Percentiles rank a stretch among this genome's conserved stretches.
Evolutionary conservation across 2,329 filamentous ascomycete genomes (phyloP).

Genomic region (Colletotrichum sublineola): DNA sequence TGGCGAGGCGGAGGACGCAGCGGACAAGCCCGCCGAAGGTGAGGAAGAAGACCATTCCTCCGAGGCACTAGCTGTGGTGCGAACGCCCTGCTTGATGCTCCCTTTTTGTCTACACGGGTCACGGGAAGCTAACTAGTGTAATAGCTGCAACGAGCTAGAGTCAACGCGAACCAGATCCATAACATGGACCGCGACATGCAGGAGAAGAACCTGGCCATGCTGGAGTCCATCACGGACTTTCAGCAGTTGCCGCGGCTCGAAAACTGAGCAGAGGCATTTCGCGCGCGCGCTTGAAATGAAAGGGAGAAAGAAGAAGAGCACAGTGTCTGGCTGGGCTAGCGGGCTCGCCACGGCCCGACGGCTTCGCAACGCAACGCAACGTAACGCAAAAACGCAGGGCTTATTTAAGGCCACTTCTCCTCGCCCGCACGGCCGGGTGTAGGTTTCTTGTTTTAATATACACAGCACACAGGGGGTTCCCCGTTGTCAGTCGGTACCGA

Average conservation of each 20-base stretch:
- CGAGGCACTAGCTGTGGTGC: slow-evolving; percentile 76
- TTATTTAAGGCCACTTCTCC: slow-evolving; percentile 36
- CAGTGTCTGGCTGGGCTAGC: slow-evolving; percentile 26
- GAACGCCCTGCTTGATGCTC: slow-evolving; percentile 63
- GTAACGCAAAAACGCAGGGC: slow-evolving; percentile 7
- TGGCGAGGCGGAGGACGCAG: slow-evolving; percentile 51
- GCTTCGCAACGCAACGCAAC: background rate
- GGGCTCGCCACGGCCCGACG: slow-evolving; percentile 29
- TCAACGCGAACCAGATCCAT: slow-evolving; percentile 64
- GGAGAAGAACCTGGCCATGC: slow-evolving; percentile 62
- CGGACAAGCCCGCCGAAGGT: slow-evolving; percentile 62
- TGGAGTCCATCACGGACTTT: slow-evolving; percentile 45
- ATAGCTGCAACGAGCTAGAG: slow-evolving; percentile 47
- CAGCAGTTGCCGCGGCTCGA: slow-evolving; percentile 36
- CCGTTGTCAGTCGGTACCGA: background rate
- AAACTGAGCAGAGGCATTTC: slow-evolving; percentile 17
- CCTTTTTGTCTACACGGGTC: slow-evolving; percentile 46
- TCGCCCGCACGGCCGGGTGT: slow-evolving; percentile 32
- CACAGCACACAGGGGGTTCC: slow-evolving; percentile 20
- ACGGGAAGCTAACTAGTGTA: slow-evolving; percentile 43
- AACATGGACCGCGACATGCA: slow-evolving; percentile 69
- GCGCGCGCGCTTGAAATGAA: background rate
- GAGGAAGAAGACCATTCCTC: slow-evolving; percentile 75
- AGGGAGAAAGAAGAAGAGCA: background rate
- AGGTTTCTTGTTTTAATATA: slow-evolving; percentile 40